A percentile compares a stretch with the other conserved stretches of the same genome.
phyloP scores from a whole-genome alignment of 1,284 basidiomycete species.

The Apiotrichum gamsii region DNA sequence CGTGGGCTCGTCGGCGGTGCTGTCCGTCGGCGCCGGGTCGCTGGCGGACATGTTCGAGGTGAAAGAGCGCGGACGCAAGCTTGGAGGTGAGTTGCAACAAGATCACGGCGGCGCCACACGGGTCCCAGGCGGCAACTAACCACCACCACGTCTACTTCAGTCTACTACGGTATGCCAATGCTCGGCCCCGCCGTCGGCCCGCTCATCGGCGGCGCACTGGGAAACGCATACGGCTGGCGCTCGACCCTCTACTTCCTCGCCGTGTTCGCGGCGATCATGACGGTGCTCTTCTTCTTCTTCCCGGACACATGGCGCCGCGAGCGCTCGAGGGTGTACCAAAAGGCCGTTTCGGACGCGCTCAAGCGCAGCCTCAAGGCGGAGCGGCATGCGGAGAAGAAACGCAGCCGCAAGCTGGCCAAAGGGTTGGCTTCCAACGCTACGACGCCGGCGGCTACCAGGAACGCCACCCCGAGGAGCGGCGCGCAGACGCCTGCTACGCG shows the following conservation, averaged over 20 bases:
- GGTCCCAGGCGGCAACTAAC: too few relatives aligned
- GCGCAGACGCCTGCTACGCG: conserved; percentile 2
- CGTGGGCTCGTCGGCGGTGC: conserved; percentile 64
- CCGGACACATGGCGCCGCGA: conserved; percentile 76
- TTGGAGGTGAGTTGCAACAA: too few relatives aligned
- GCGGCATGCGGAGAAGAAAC: conserved; percentile 24
- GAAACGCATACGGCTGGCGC: conserved; percentile 63
- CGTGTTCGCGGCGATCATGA: conserved; percentile 56
- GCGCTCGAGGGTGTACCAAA: conserved; percentile 69
- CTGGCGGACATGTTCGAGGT: conserved; percentile 71
- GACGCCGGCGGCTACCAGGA: conserved; percentile 24
- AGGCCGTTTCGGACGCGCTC: conserved; percentile 46
- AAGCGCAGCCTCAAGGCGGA: conserved; percentile 36
- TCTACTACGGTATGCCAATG: conserved; percentile 47
- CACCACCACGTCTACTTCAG: too few relatives aligned
- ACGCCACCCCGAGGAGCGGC: not conserved
- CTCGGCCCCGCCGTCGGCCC: conserved; percentile 62
- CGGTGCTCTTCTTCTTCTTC: conserved; percentile 60
- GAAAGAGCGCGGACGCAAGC: conserved; percentile 64
- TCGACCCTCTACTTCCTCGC: conserved; percentile 74
- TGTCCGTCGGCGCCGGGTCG: conserved; percentile 71
- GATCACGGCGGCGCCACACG: too few relatives aligned
- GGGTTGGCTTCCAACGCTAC: conserved; percentile 27
- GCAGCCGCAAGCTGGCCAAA: conserved; percentile 21
- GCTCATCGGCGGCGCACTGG: conserved; percentile 60